Evolutionary conservation across 352 stramenopile genomes (phyloP), one percentile per base, ranked within the genome.

Genomic region (Peronospora belbahrii): DNA sequence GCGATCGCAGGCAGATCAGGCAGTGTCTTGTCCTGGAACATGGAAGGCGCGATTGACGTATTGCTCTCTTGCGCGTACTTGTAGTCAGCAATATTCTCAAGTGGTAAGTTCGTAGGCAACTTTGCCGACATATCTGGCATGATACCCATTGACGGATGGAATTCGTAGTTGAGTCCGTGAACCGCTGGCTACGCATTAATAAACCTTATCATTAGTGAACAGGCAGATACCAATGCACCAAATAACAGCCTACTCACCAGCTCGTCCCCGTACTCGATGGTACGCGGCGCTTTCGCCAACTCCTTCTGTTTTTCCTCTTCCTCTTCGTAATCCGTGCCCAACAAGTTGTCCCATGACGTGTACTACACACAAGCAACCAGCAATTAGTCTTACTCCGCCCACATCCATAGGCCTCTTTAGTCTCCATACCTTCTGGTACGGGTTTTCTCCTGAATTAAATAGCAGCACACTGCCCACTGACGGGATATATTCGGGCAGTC

Each of bases 391-490:
- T 9, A 6, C 17, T 18, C n/a, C 3, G 2, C 15, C 35, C 22
- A 13, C 5, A 20, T 42, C 9, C 11, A 19, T n/a, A 33, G n/a
- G n/a, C 20, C 7, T 31, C 45, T 34, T 20, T 0, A 24, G 18
- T 2, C 11, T 41, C 14, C 15, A 23, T 42, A 90, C 82, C 66
- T 88, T 87, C 50, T 94, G 79, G 53, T 94, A 94, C 32, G 82
- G 82, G 37, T 90, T 94, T 61, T 94, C 75, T 15, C 76, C 77
- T 7, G 82, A 94, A 47, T 94, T 94, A 55, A 94, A 94, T 13
- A 94, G 65, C 59, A 94, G 39, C 13, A 94, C 73, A 41, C 75
- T 88, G 15, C 79, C 82, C 7, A 94, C 65, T 0, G 82, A 89
- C 20, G 78, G 74, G 13, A 94, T 85, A 42, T 88, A 82, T 55